phyloP scores from a whole-genome alignment of 192 early-diverging fungal genomes.

The Umbelopsis isabellina region DNA sequence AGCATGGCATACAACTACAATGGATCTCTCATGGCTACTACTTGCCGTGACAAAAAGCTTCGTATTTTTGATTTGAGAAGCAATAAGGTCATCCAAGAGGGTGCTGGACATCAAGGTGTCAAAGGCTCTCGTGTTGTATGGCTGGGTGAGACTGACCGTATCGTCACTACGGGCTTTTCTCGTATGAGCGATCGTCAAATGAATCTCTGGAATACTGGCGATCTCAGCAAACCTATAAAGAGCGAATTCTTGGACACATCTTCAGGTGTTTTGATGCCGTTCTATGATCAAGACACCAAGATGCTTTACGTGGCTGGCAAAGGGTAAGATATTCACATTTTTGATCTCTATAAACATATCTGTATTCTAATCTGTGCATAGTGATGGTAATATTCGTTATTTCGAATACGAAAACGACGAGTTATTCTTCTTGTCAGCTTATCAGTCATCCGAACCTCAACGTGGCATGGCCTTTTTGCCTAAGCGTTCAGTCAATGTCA shows the following conservation, averaged over 20 bases:
- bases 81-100: constrained; percentile 80
- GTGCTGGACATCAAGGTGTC: constrained; percentile 88
- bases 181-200: constrained; percentile 94
- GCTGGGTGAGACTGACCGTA: constrained; percentile 78
- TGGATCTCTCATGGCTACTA: constrained; percentile 83
- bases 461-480: constrained; percentile 94
- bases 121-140: constrained; percentile 95
- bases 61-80: constrained; percentile 92
- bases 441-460: constrained; percentile 88
- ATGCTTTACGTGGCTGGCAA: constrained; percentile 97
- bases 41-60: constrained; percentile 96
- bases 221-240: constrained; percentile 73
- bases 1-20: constrained; percentile 89
- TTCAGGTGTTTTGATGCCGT: constrained; percentile 95
- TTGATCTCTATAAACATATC: background rate
- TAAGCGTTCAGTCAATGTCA: constrained; percentile 86
- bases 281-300: constrained; percentile 88
- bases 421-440: constrained; percentile 85
- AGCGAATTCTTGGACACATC: constrained; percentile 85
- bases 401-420: constrained; percentile 98
- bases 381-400: constrained; percentile 99
- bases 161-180: constrained; percentile 95
- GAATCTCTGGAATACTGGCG: constrained; percentile 82
- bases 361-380: constrained; percentile 27
- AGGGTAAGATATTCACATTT: constrained; percentile 47